Evolutionary conservation across 768 basidiomycete genomes (phyloP), one percentile per base, ranked within the genome.

Genomic region (Amanita inopinata): DNA sequence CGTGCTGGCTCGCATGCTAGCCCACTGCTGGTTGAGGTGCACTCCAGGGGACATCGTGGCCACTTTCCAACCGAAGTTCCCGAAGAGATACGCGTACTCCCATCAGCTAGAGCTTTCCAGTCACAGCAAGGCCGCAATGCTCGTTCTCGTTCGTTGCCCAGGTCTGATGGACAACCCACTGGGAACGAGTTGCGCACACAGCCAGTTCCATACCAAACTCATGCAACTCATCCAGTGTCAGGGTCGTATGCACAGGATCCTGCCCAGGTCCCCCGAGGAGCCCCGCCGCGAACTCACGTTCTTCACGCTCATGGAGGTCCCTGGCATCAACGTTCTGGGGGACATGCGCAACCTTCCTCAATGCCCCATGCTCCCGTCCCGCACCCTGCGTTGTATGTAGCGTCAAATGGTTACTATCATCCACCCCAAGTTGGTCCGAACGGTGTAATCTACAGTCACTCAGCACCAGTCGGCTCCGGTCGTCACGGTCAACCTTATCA

Each of bases 361-460:
- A 11, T 30, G 19, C 24, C 30, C 28, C 28, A 42, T 18, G 17
- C 11, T 10, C 14, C 33, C 18, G 24, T 19, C n/a, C n/a, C 1
- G 11, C 69, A 71, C 50, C 23, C 32, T 20, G 28, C 18, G 7
- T 12, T 19, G 3, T 82, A 82, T 49, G 61, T 73, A 5, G 78
- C 80, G 12, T 78, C 78, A 10, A 65, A 71, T 0, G 73, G 80
- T 45, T 72, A 73, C 8, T 70, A 78, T 47, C 70, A 78, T 34
- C 67, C 64, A 5, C 72, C 73, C 48, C 62, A 67, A 48, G 57
- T 69, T 61, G 69, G 71, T 37, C 64, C 78, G 0, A 72, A 79
- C 42, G 77, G 77, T 3, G 74, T 83, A 64, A 73, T 74, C 2
- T 76, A 82, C 54, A 82, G 80, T 43, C 77, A 80, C 40, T 82